Conservation (phyloP, 225 moss, liverwort and hornwort species). For the Neckera pumila region DNA sequence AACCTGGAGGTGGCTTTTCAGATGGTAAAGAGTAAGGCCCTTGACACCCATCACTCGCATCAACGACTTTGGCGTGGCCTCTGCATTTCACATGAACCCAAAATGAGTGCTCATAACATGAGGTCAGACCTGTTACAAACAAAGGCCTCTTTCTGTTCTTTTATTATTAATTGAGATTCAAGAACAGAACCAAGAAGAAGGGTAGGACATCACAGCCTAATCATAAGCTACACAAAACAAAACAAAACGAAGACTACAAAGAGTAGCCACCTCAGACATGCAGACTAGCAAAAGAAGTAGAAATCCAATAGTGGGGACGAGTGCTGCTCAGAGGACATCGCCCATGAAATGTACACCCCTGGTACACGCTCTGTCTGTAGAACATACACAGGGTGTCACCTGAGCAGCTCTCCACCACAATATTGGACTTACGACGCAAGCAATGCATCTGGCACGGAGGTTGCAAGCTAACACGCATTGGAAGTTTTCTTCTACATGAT, state of each 20-base stretch:
- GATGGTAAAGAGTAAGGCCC: constrained; percentile 44
- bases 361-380: not conserved
- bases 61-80: constrained; percentile 43
- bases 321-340: not conserved
- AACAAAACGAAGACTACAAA: not conserved
- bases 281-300: not conserved
- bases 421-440: not conserved
- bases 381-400: not conserved
- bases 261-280: not conserved
- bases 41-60: constrained; percentile 57
- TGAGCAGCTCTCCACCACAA: not conserved
- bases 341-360: not conserved
- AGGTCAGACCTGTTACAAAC: not conserved
- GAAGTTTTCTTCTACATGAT: not conserved
- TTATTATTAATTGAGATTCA: not conserved
- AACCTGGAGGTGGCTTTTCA: constrained; percentile 55
- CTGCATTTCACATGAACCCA: constrained; percentile 19
- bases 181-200: not conserved
- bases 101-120: not conserved
- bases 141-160: not conserved
- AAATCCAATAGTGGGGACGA: not conserved
- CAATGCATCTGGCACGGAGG: not conserved
- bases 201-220: not conserved
- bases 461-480: not conserved
- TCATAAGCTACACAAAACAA: not conserved